Conservation (phyloP, 441 rosid species). For the Croton laevigatus region DNA sequence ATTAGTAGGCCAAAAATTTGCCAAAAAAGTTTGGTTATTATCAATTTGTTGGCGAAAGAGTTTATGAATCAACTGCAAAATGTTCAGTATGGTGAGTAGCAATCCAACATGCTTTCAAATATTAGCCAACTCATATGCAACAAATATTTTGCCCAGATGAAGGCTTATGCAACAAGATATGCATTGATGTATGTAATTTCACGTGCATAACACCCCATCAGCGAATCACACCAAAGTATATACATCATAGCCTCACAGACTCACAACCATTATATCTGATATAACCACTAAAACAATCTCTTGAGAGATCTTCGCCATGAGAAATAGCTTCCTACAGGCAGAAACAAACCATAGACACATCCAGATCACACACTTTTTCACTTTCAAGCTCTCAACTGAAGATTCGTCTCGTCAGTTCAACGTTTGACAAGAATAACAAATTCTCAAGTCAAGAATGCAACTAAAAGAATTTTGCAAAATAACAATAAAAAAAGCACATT, state of each 20-base stretch:
- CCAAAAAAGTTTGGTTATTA: neutral
- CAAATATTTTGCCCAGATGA: neutral
- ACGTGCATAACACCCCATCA: neutral
- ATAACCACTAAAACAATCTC: neutral
- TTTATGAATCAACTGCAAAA: neutral
- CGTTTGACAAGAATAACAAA: neutral
- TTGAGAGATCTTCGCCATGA: neutral
- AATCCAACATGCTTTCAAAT: constrained; percentile 7
- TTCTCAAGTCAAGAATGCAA: neutral
- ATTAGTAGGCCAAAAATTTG: neutral
- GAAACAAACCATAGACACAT: neutral
- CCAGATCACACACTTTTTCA: neutral
- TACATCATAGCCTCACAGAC: neutral
- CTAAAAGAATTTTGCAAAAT: neutral
- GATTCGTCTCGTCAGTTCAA: neutral
- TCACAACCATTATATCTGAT: neutral
- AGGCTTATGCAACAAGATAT: neutral
- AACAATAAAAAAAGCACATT: neutral
- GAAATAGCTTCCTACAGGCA: neutral
- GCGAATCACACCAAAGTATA: neutral
- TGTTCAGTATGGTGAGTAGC: neutral
- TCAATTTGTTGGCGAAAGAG: neutral
- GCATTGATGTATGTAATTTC: neutral
- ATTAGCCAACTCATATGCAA: neutral
- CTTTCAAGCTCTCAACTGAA: neutral